Evolutionary conservation across 2,329 filamentous ascomycete genomes (phyloP).

Genomic region (Eutypa lata): DNA sequence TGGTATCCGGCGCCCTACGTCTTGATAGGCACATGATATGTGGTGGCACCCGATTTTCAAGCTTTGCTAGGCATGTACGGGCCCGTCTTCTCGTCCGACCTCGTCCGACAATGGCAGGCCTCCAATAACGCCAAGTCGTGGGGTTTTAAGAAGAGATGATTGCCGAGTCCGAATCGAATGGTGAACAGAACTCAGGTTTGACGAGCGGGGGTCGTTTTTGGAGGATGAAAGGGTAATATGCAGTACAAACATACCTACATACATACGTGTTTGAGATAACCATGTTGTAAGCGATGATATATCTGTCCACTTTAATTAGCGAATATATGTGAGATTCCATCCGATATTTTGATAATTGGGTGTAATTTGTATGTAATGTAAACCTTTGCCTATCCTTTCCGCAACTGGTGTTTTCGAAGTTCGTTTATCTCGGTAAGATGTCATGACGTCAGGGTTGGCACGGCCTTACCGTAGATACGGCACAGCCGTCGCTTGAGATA

Average conservation of each 20-base stretch:
- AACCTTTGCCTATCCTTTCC: too few relatives aligned
- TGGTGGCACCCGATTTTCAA: background rate
- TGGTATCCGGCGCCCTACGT: too few relatives aligned
- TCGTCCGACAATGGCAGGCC: background rate
- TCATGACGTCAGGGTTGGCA: background rate
- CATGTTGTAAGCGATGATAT: too few relatives aligned
- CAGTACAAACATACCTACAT: background rate
- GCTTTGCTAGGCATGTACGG: background rate
- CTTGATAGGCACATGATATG: too few relatives aligned
- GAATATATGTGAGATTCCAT: background rate
- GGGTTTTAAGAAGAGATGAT: background rate
- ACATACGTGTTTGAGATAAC: too few relatives aligned
- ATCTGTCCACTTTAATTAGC: too few relatives aligned
- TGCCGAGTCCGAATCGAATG: too few relatives aligned
- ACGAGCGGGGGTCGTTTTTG: too few relatives aligned
- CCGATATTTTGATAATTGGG: background rate
- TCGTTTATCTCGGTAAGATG: background rate
- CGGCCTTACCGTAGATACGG: background rate
- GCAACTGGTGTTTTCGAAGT: background rate
- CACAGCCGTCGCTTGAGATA: background rate
- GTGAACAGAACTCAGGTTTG: too few relatives aligned
- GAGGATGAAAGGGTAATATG: too few relatives aligned
- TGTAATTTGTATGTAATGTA: too few relatives aligned
- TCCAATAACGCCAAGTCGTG: background rate
- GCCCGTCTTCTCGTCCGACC: background rate